Base-by-base conservation (phyloP, 495 filamentous ascomycete species). In the Baudoinia panamericana region DNA sequence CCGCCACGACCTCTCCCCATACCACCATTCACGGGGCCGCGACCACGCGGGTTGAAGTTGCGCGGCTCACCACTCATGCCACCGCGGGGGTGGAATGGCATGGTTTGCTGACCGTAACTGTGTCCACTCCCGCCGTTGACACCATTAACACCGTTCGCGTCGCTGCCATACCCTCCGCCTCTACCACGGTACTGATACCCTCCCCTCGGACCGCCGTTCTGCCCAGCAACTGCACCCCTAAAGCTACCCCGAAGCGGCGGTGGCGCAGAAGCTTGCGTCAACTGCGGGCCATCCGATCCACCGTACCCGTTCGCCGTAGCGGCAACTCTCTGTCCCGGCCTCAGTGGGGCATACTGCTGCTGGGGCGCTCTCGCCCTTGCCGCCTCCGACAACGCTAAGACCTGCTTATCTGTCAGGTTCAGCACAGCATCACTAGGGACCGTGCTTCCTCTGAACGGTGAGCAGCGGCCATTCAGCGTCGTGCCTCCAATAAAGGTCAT, bases 401-500 rank as follows among this genome's bases (percentile, higher is more conserved):
- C 67, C 62, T 96, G 92, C 41, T 71, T 73, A 48, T 87, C 67
- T 6, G 79, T 78, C 26, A 95, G 57, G 57, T 99, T 99, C 12
- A 99, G 76, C 16, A 93, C 83, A 0, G 82, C 78, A 8, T 76
- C 74, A 13, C 76, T 68, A 1, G 82, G 73, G 8, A 99, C 85
- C 0, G 92, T 95, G 56, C 90, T 87, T 27, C 92, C 92, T 26
- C 92, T 76, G 76, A 96, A 96, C 5, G 82, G 82, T n/a, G 84
- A 82, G 59, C 92, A 96, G 18, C 92, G 76, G 18, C 82, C 84
- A 42, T 80, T 78, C 10, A 99, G 69, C 0, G 80, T 85, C 0
- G 84, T 94, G 36, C 88, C 92, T 43, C 82, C 86, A 85, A 99
- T 95, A 58, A 99, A 99, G 2, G 82, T 80, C 13, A 71, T 70